Base-by-base conservation (phyloP, 1,139 yeast genomes). In the Tardiomyces blankii region DNA sequence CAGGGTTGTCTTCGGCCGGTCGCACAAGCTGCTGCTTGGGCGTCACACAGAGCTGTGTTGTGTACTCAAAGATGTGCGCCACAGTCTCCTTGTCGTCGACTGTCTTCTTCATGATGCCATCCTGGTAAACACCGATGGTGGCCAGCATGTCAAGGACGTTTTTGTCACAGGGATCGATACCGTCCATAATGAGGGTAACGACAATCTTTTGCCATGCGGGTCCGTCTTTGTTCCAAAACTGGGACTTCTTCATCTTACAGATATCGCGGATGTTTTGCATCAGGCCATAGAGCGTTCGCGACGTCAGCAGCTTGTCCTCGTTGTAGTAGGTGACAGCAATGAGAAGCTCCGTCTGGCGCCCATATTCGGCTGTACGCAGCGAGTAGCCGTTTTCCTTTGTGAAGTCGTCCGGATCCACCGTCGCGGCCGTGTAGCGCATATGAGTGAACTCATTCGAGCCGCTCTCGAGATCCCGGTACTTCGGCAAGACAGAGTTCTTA, bases 161-260 rank as follows among this genome's bases (percentile, higher is more conserved):
- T 48, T 85, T 88, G 60, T 82, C 81, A 42, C 93, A 83, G 54
- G 91, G 93, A 44, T 88, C 86, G 65, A 96, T 78, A 51, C 98
- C 98, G 67, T 91, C 98, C 45, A 95, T 84, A 39, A 91, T 87
- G 48, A 91, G 74, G 49, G 88, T 74, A 13, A 91, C 96, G 46
- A 87, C 95, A 48, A 91, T 80, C 61, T 88, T 89, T 59, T 91
- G 84, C 98, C 98, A 91, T 48, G 89, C 95, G 48, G 81, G 80
- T 1, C 95, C 95, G 83, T 93, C 86, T 2, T 79, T 76, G 19
- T 79, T 66, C 58, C 81, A 74, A 51, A 67, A 68, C 44, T 59
- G 56, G 4, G 72, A 64, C 54, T 78, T 80, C 52, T 78, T 78
- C 54, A 88, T 72, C 28, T 85, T 78, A 57, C 84, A 74, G 57